Base-by-base conservation (phyloP, 2,329 filamentous ascomycete genomes). In the Xylaria sp. region DNA sequence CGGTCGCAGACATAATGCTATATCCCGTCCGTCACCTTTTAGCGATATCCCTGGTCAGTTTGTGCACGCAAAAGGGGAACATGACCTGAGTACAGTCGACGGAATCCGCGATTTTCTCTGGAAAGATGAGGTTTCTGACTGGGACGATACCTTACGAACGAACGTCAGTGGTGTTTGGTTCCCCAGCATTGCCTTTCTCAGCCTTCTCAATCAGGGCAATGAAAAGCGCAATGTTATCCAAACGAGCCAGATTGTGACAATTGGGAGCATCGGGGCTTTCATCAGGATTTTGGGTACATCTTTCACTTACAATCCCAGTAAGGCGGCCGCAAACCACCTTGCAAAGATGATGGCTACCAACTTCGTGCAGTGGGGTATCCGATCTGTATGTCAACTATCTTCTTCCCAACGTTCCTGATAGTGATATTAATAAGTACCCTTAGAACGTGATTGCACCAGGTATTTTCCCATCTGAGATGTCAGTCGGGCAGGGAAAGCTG, bases 321-420 rank as follows among this genome's bases (percentile, higher is more conserved):
- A 69, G 16, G 65, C 65, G 21, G 69, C 65, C 3, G 61, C 66
- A 16, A 65, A 65, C 27, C 65, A 68, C 32, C 62, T 70, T 55
- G 58, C 58, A 16, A 65, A 65, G 51, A 68, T 68, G 69, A 65
- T 70, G 66, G 69, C 69, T 48, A 70, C 69, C 21, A 66, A 65
- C 32, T 70, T 68, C 29, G 55, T 70, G 44, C 68, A 68, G 50
- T 70, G 65, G 65, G 65, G 65, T 9, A 70, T 70, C 40, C 50
- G 65, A 62, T 68, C 66, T 0, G 65, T 68, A 64, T 18, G 65
- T 60, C 40, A 3, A 42, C 25, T 3, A 29, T n/a, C 13, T 16
- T 13, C 9, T 25, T 51, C 23, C n/a, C 5, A 6, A 25, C 1
- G 8, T 8, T 37, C 12, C 12, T 29, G 18, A 40, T n/a, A n/a